Evolutionary conservation across 2,329 filamentous ascomycete species (phyloP), one percentile per base, ranked within the genome.

Genomic region (Chrysoporthe austroafricana): DNA sequence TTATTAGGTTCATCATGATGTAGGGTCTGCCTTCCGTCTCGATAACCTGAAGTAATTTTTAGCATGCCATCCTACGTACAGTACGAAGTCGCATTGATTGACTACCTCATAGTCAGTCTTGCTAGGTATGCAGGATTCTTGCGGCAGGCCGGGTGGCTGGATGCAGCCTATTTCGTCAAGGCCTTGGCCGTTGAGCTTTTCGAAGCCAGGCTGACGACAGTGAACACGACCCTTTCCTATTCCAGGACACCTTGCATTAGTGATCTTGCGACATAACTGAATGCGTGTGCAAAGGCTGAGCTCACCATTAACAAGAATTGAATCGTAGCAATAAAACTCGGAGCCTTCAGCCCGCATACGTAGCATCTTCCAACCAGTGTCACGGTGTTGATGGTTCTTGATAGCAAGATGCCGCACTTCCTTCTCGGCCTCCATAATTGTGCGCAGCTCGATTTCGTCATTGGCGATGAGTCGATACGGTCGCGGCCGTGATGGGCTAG

Each of bases 141-240:
- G 21, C 11, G 67, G 52, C 44, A 67, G 42, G 1, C 66, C 52
- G 26, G 48, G 16, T 34, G 70, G 58, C 50, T 69, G 60, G 26
- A 69, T 67, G 52, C 70, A 72, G 0, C 70, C 70, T 21, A 48
- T 68, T 16, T 64, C 63, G 26, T 72, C 71, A 4, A 71, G 62
- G 14, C 32, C 6, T 1, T 58, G 63, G 2, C 67, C 70, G n/a
- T 70, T 68, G 14, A 72, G 59, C 2, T 58, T 60, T 8, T 62
- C 62, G 48, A 64, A 70, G 18, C 66, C 70, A 7, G 57, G 61
- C 26, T 69, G 67, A 4, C 68, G 71, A 13, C 73, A 73, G 16
- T 72, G 71, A 7, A 73, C 71, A 11, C 73, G 71, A 7, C 72
- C 73, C 63, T 74, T 74, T 14, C 72, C 72, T 71, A 21, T 14